Base-by-base conservation (phyloP, 1,139 yeast genomes). In the Citeromyces hawaiiensis region DNA sequence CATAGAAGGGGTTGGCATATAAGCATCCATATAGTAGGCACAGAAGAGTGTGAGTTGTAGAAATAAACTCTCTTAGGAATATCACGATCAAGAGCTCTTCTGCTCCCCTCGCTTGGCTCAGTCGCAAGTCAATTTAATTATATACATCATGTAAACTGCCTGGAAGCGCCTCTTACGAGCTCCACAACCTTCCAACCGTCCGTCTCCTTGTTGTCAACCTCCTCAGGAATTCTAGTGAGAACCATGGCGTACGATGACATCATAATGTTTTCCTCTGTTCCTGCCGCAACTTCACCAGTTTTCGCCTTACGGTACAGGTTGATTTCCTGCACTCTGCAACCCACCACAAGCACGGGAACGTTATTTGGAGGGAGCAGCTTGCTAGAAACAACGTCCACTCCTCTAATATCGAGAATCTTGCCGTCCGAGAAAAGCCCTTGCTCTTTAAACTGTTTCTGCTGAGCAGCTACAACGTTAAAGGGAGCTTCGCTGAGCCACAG, bases 141-240 rank as follows among this genome's bases (percentile, higher is more conserved):
- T 23, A 17, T 14, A 18, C 15, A 23, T 40, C 44, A 86, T 50
- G 88, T 87, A 75, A 83, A 86, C 43, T 82, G 83, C 65, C 95
- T 78, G 39, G 94, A 80, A 39, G 87, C 93, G 49, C 96, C 96
- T 57, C 96, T 81, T 40, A 87, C 96, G 57, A 93, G 83, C 62
- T 93, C 98, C 55, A 91, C 64, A 43, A 93, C 78, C 66, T 85
- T 86, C 98, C 98, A 93, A 35, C 99, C 99, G 55, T 86, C 95
- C 21, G 99, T 93, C 51, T 80, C 87, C 42, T 73, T 71, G 57
- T 93, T 85, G 45, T 80, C 94, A 56, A 93, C 76, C 47, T 88
- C 88, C 59, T 88, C 98, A 9, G 96, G 88, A 41, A 83, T 68
- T 61, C 98, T 76, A 21, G 98, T 87, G 53, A 93, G 68, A 23